Percentiles rank a stretch among this genome's conserved stretches.
Conservation (phyloP, 2,329 filamentous ascomycete genomes). For the Aspergillus sp. region DNA sequence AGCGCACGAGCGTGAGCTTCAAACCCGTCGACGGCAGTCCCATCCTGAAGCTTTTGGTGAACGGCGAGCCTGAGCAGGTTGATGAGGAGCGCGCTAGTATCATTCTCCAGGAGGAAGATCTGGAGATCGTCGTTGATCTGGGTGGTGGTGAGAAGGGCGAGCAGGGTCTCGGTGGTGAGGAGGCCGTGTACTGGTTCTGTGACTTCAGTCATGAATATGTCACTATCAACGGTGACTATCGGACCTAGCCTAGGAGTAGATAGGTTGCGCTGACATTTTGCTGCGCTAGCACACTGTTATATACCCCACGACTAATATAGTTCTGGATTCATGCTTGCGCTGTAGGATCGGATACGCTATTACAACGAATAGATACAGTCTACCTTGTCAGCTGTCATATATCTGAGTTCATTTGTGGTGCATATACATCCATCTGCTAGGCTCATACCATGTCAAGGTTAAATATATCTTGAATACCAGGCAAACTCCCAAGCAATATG, state of each 20-base stretch:
- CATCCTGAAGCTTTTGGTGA: constrained; percentile 56
- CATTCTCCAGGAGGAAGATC: constrained; percentile 60
- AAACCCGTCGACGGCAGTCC: constrained; percentile 57
- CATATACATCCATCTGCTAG: too few relatives aligned
- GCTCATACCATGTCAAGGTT: too few relatives aligned
- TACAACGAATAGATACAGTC: too few relatives aligned
- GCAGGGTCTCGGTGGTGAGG: constrained; percentile 43
- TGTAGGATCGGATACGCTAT: background rate
- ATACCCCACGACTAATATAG: constrained; percentile 1
- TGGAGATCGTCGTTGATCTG: constrained; percentile 60
- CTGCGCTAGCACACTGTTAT: background rate
- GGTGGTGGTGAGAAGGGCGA: constrained; percentile 48
- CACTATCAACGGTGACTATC: constrained; percentile 66
- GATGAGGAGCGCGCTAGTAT: constrained; percentile 59
- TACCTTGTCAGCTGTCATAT: too few relatives aligned
- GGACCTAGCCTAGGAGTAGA: constrained; percentile 44
- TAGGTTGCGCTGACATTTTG: background rate
- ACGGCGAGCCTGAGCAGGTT: constrained; percentile 60
- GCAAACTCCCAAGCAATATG: too few relatives aligned
- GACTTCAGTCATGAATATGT: constrained; percentile 69
- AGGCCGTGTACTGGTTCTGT: constrained; percentile 63
- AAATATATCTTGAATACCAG: background rate
- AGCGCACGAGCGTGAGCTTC: constrained; percentile 60
- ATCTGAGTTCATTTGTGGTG: too few relatives aligned
- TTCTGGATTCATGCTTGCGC: background rate